Evolutionary conservation across 2,329 filamentous ascomycete species (phyloP).

Genomic region (Colletotrichum sublineola): DNA sequence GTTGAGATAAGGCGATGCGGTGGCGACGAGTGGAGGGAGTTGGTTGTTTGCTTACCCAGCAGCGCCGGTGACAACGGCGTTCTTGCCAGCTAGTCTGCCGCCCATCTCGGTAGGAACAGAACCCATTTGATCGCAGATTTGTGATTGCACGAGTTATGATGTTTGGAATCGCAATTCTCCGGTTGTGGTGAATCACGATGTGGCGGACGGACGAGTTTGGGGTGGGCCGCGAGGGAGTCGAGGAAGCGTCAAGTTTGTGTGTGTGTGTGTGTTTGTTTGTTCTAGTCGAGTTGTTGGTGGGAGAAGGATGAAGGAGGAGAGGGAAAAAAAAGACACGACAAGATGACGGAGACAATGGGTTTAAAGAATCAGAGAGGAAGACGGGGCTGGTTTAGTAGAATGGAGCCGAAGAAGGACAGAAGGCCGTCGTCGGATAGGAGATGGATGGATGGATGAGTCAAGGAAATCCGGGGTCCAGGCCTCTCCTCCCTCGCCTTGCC

Average conservation of each 20-base stretch:
- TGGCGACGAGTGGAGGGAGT: slow-evolving; percentile 14
- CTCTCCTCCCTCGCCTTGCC: slow-evolving; percentile 1
- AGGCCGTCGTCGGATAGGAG: slow-evolving; percentile 12
- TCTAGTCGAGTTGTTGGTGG: background rate
- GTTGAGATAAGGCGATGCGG: slow-evolving; percentile 17
- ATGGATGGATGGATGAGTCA: slow-evolving; percentile 35
- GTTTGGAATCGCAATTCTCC: slow-evolving; percentile 3
- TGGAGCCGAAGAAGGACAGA: slow-evolving; percentile 29
- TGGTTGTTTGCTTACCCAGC: slow-evolving; percentile 74
- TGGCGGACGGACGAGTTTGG: slow-evolving; percentile 20
- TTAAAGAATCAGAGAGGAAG: slow-evolving; percentile 32
- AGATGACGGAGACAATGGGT: slow-evolving; percentile 22
- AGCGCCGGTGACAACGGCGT: slow-evolving; percentile 83
- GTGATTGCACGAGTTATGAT: slow-evolving; percentile 1
- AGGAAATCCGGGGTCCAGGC: slow-evolving; percentile 41
- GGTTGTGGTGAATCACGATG: slow-evolving; percentile 8
- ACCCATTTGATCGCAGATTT: slow-evolving; percentile 44
- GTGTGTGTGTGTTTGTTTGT: too few species aligned
- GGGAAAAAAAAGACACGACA: background rate
- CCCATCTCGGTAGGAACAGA: slow-evolving; percentile 48
- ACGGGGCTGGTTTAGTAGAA: slow-evolving; percentile 36
- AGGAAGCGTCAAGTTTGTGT: background rate
- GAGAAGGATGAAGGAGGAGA: slow-evolving; percentile 3
- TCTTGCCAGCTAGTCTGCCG: slow-evolving; percentile 71
- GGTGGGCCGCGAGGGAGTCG: background rate